A percentile compares a stretch with the other conserved stretches of the same genome.
phyloP scores from a whole-genome alignment of 176 grass and related monocot genomes.

The Miscanthus lutarioriparius region DNA sequence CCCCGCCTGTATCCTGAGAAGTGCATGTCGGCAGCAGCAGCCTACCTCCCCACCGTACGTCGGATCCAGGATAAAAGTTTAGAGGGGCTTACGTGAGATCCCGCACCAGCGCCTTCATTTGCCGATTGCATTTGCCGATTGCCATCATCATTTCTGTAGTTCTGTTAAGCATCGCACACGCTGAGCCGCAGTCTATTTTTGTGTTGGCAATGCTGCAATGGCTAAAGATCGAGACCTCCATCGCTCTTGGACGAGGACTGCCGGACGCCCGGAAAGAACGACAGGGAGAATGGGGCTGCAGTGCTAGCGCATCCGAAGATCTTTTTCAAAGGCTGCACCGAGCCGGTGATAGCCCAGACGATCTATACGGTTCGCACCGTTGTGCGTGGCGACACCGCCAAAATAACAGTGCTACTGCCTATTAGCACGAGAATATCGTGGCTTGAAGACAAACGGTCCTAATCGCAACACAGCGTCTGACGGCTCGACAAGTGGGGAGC shows the following conservation, averaged over 20 bases:
- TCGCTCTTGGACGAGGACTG: background rate
- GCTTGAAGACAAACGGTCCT: background rate
- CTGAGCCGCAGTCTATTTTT: background rate
- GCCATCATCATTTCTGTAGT: background rate
- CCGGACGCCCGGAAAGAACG: too few species aligned
- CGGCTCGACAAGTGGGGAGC: background rate
- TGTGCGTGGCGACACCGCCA: background rate
- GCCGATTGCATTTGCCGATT: background rate
- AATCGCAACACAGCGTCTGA: background rate
- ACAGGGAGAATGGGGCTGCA: background rate
- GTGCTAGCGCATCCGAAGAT: background rate
- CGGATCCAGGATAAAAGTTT: too few species aligned
- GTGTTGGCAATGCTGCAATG: background rate
- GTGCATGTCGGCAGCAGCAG: too few species aligned
- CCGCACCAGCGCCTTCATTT: too few species aligned
- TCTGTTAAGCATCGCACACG: background rate
- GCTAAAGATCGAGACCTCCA: background rate
- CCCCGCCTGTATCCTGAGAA: too few species aligned
- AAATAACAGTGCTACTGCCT: background rate
- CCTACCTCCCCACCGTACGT: too few species aligned
- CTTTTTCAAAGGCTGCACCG: background rate
- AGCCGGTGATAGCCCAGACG: background rate
- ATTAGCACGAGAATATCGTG: background rate
- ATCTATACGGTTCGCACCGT: background rate
- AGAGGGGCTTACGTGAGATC: too few species aligned